Evolutionary conservation across 2,329 filamentous ascomycete species (phyloP).

Genomic region (Aspergillus pseudoterreus): DNA sequence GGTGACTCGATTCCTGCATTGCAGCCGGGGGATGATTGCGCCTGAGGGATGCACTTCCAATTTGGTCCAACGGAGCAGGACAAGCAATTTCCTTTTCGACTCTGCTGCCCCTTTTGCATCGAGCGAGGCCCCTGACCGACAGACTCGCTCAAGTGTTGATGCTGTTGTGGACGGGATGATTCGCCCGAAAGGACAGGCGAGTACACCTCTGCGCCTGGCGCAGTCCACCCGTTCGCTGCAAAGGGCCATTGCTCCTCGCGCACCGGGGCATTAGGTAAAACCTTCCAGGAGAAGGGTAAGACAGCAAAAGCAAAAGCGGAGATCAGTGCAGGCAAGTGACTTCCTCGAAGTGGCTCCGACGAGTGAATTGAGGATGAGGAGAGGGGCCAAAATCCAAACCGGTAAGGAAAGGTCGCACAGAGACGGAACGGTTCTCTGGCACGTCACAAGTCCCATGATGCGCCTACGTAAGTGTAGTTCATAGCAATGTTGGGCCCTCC

Average conservation of each 20-base stretch:
- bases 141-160: too few relatives aligned
- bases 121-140: too few relatives aligned
- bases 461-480: background rate
- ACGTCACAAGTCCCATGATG: slow-evolving; percentile 1
- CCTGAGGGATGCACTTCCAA: background rate
- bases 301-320: too few relatives aligned
- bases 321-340: too few relatives aligned
- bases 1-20: background rate
- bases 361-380: background rate
- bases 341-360: too few relatives aligned
- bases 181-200: too few relatives aligned
- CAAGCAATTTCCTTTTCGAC: too few relatives aligned
- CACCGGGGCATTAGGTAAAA: background rate
- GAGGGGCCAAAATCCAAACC: background rate
- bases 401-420: background rate
- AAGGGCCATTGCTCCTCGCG: background rate
- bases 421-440: background rate
- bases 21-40: background rate
- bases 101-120: too few relatives aligned
- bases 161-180: too few relatives aligned
- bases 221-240: slow-evolving; percentile 1
- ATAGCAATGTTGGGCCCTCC: background rate
- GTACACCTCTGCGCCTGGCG: background rate
- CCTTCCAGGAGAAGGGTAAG: too few relatives aligned
- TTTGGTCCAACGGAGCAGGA: too few relatives aligned